Evolutionary conservation across 352 stramenopile genomes (phyloP).

Genomic region (Thalassiosira exigua): DNA sequence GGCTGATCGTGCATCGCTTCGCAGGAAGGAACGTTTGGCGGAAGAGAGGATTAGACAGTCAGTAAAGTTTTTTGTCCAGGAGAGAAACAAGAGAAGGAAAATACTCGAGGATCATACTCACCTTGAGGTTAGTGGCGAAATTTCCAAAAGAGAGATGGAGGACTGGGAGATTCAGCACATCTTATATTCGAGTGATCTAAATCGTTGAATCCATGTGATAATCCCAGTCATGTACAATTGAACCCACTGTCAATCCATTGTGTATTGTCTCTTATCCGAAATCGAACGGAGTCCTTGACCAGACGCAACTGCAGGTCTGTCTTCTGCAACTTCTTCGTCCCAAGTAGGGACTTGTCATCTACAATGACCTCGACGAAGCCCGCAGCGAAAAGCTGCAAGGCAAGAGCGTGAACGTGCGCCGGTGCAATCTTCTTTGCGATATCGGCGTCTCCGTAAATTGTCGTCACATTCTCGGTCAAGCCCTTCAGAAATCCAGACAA

Average conservation of each 20-base stretch:
- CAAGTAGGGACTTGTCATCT: not conserved
- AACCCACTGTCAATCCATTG: not conserved
- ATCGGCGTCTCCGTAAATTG: conserved; percentile 7
- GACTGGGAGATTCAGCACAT: conserved; percentile 9
- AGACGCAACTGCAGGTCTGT: not conserved
- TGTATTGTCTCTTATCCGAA: not conserved
- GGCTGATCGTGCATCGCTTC: not conserved
- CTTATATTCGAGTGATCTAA: not conserved
- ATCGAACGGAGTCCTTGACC: not conserved
- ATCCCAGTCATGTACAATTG: not conserved
- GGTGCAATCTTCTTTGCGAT: not conserved
- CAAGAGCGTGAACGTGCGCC: conserved; percentile 10
- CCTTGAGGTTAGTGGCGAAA: not conserved
- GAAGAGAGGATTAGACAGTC: not conserved
- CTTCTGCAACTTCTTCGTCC: conserved; percentile 15
- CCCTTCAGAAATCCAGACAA: not conserved
- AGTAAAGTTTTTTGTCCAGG: conserved; percentile 4
- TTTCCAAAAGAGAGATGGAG: not conserved
- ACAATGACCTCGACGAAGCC: conserved; percentile 13
- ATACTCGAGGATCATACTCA: conserved; percentile 2
- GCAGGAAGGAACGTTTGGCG: not conserved
- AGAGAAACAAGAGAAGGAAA: conserved; percentile 17
- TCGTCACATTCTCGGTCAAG: conserved; percentile 1
- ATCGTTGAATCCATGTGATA: conserved; percentile 11
- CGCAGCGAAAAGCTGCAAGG: not conserved